Evolutionary conservation across 2,329 filamentous ascomycete species (phyloP).

Genomic region (Trichothecium sympodiale): DNA sequence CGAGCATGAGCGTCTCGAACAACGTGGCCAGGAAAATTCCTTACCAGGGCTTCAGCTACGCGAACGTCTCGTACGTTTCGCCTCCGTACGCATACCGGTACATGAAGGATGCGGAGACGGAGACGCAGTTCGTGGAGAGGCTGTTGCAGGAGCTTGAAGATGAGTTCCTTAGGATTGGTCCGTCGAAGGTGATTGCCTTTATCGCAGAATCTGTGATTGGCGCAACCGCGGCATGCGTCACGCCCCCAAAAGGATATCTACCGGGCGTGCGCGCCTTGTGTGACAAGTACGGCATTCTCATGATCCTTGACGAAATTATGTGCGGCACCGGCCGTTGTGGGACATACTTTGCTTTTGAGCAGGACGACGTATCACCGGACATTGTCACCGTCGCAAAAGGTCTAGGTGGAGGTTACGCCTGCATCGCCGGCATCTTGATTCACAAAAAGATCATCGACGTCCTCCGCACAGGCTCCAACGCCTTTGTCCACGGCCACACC

Average conservation of each 20-base stretch:
- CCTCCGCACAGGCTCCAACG: conserved; percentile 32
- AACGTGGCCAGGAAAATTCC: conserved; percentile 14
- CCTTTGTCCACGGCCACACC: conserved; percentile 47
- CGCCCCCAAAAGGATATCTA: conserved; percentile 41
- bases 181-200: conserved; percentile 35
- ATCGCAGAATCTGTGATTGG: conserved; percentile 38
- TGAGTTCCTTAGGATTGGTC: conserved; percentile 33
- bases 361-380: conserved; percentile 31
- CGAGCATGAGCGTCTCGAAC: conserved; percentile 27
- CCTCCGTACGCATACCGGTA: conserved; percentile 13
- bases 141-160: conserved; percentile 33
- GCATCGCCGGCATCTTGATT: conserved; percentile 43
- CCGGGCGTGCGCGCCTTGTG: conserved; percentile 41
- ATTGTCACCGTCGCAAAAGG: conserved; percentile 49
- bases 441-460: conserved; percentile 35
- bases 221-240: conserved; percentile 38
- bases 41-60: conserved; percentile 14
- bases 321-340: conserved; percentile 53
- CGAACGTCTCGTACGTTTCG: conserved; percentile 15
- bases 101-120: conserved; percentile 17
- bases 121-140: conserved; percentile 25
- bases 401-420: conserved; percentile 43
- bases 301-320: conserved; percentile 57
- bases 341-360: conserved; percentile 39
- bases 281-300: conserved; percentile 40